Evolutionary conservation across 2,329 filamentous ascomycete species (phyloP).

Genomic region (Exophiala aquamarina): DNA sequence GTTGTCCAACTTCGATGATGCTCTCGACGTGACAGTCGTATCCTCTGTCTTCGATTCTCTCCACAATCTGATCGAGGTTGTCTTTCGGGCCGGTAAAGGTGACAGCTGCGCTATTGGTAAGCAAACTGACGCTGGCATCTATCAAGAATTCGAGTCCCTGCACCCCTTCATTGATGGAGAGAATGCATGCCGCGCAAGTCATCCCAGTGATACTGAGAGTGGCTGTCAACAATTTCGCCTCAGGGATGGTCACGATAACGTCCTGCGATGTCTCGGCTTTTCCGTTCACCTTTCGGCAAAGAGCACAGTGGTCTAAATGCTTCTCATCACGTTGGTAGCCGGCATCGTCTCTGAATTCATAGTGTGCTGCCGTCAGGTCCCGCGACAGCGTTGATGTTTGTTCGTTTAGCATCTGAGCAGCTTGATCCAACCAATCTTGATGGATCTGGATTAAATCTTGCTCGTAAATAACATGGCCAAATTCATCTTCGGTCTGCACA

Average conservation of each 20-base stretch:
- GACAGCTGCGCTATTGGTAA: conserved; percentile 51
- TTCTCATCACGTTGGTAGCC: conserved; percentile 6
- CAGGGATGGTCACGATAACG: conserved; percentile 9
- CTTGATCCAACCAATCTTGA: conserved; percentile 11
- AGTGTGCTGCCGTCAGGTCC: conserved; percentile 9
- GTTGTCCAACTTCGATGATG: conserved; percentile 2
- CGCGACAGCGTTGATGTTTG: conserved; percentile 7
- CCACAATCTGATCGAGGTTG: conserved; percentile 46
- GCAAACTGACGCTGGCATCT: conserved; percentile 49
- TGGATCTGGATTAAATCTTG: conserved; percentile 31
- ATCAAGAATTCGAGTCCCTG: conserved; percentile 46
- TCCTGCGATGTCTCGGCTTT: conserved; percentile 9
- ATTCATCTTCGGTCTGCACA: conserved; percentile 39
- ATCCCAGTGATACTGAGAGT: conserved; percentile 54
- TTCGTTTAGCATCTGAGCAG: conserved; percentile 11
- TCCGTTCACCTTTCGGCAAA: conserved; percentile 10
- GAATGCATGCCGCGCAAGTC: conserved; percentile 57
- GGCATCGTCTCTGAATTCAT: conserved; percentile 4
- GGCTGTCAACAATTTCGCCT: conserved; percentile 32
- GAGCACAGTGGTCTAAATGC: conserved; percentile 25
- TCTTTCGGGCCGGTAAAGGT: conserved; percentile 47
- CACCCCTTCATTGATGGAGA: conserved; percentile 47
- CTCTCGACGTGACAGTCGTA: conserved; percentile 1
- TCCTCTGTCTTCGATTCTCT: conserved; percentile 48
- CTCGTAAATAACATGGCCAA: conserved; percentile 33